Conservation (phyloP, 257 asterid species). For the Primulina tabacum region DNA sequence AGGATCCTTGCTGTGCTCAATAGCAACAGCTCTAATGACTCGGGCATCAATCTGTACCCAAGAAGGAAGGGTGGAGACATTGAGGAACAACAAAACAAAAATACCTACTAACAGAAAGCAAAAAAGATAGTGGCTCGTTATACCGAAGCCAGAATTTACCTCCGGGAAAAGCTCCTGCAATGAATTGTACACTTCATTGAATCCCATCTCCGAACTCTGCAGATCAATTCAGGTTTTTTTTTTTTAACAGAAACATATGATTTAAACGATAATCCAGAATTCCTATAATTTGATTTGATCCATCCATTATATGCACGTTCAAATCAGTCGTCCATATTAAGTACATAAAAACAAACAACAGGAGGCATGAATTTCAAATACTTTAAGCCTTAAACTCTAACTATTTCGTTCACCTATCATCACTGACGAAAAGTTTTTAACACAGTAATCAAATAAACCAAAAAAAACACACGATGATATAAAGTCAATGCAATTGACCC, state of each 20-base stretch:
- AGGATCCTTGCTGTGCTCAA: slow-evolving; percentile 68
- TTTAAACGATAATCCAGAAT: slow-evolving; percentile 10
- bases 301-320: background rate
- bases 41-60: slow-evolving; percentile 66
- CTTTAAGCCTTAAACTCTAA: slow-evolving; percentile 15
- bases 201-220: slow-evolving; percentile 29
- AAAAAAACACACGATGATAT: background rate
- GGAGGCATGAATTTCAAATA: slow-evolving; percentile 21
- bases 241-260: background rate
- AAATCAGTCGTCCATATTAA: background rate
- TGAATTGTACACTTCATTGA: slow-evolving; percentile 26
- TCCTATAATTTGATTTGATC: slow-evolving; percentile 6
- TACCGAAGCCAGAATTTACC: slow-evolving; percentile 31
- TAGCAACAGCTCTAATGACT: slow-evolving; percentile 73
- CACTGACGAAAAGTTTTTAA: background rate
- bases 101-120: background rate
- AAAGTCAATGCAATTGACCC: slow-evolving; percentile 6
- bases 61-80: slow-evolving; percentile 3
- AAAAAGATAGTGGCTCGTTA: background rate
- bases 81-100: slow-evolving; percentile 9
- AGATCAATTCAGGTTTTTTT: background rate
- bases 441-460: background rate
- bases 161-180: slow-evolving; percentile 42
- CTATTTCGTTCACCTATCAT: background rate
- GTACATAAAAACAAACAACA: slow-evolving; percentile 7